Evolutionary conservation across 495 filamentous ascomycete species (phyloP), one percentile per base, ranked within the genome.

Genomic region (Aspergillus sclerotiicarbonarius): DNA sequence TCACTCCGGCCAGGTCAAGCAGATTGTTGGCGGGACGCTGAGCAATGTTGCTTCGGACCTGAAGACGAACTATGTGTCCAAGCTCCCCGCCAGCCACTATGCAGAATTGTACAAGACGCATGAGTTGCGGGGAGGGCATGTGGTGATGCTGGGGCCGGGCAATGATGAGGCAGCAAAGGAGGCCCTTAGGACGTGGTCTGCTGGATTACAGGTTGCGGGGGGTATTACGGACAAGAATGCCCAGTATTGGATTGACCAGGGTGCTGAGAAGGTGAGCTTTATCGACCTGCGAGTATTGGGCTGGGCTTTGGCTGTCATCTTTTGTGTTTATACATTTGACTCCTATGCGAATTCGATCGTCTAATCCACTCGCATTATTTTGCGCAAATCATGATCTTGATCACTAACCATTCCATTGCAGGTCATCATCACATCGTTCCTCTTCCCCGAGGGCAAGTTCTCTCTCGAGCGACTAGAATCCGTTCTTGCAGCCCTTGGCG

Each of bases 1-100:
- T 29, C 94, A 98, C 75, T 86, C 92, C 8, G 95, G 95, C 7
- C 84, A 90, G 69, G 94, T 98, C 30, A 98, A 98, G 77, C 94
- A 98, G 74, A 98, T 98, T 63, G 92, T 98, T 37, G 94, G 94
- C 52, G 92, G 92, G 44, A 97, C 94, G 0, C 81, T 98, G 60
- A 88, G 84, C 68, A 81, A 81, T 62, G 75, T 82, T 0, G 80
- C 81, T 19, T 62, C 79, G 21, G 80, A 84, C 50, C 80, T 98
- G 58, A 87, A 89, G 71, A 98, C 94, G 56, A 98, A 98, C 71
- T 90, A 90, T 72, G 84, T 95, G 30, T 96, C 94, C 3, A 82
- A 84, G 13, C 86, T 90, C 44, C 87, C 94, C 6, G 84, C 95
- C 4, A 79, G 82, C 10, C 76, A 96, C 72, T 98, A 90, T 70